These are phyloP conservation scores for Cladosporium phlei DNA, from an alignment of 2,329 filamentous ascomycete species.

Conservation along the genomic window DNA sequence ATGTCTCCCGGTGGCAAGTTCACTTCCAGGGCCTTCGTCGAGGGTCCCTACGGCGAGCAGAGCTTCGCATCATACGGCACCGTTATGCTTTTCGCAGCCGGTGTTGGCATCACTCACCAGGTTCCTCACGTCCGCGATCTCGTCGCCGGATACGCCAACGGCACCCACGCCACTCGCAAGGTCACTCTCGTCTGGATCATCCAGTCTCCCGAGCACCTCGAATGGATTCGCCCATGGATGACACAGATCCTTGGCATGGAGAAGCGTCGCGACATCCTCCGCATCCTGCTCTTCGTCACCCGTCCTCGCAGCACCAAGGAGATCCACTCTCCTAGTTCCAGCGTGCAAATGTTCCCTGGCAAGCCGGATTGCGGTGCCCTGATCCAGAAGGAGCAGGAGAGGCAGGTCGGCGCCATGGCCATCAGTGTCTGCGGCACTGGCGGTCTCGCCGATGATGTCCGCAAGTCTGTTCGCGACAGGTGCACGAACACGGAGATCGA, in stretches of 20 bases:
- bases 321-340: conserved; percentile 68
- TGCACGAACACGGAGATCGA: conserved; percentile 65
- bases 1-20: conserved; percentile 51
- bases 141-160: conserved; percentile 55
- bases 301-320: conserved; percentile 78
- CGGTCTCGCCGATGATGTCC: conserved; percentile 68
- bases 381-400: conserved; percentile 74
- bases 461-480: conserved; percentile 59
- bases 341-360: conserved; percentile 88
- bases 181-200: conserved; percentile 90
- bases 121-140: conserved; percentile 77
- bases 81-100: conserved; percentile 81
- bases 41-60: conserved; percentile 81
- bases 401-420: conserved; percentile 81
- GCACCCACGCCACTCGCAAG: conserved; percentile 71
- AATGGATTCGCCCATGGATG: conserved; percentile 94
- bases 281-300: conserved; percentile 86
- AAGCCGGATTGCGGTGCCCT: conserved; percentile 76
- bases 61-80: conserved; percentile 89
- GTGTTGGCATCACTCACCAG: conserved; percentile 93
- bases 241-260: conserved; percentile 77
- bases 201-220: conserved; percentile 79
- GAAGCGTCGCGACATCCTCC: conserved; percentile 73
- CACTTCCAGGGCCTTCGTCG: conserved; percentile 67
- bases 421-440: conserved; percentile 77